phyloP scores from a whole-genome alignment of 2,329 filamentous ascomycete genomes.

The Scytalidium sp. region DNA sequence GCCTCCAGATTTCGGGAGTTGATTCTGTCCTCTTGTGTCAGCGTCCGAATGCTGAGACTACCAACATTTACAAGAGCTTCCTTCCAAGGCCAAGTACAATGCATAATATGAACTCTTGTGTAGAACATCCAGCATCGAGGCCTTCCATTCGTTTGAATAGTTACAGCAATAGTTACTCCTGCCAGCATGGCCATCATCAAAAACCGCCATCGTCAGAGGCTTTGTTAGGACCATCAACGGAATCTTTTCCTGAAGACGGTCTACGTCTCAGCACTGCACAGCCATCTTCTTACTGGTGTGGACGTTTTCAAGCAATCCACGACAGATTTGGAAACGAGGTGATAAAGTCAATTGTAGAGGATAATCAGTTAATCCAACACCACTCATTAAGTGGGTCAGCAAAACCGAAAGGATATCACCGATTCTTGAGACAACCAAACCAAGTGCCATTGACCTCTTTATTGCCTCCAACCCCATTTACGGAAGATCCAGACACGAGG shows the following conservation, averaged over 20 bases:
- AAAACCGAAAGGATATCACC: neutral
- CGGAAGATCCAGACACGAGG: constrained; percentile 38
- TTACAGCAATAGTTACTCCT: constrained; percentile 7
- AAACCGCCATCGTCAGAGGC: neutral
- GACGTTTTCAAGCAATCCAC: constrained; percentile 55
- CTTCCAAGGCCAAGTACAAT: constrained; percentile 45
- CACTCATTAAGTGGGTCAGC: neutral
- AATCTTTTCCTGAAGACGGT: constrained; percentile 9
- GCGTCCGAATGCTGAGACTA: neutral
- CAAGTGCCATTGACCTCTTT: neutral
- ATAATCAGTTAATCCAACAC: constrained; percentile 5
- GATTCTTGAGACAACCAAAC: neutral
- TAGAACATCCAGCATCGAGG: constrained; percentile 43
- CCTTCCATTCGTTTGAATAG: neutral
- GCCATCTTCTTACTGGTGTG: constrained; percentile 56
- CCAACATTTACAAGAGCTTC: neutral
- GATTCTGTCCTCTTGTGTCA: neutral
- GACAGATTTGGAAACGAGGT: constrained; percentile 50
- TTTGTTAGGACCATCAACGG: neutral
- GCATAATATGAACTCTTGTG: constrained; percentile 37
- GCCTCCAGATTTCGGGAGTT: neutral
- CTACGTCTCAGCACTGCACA: constrained; percentile 38
- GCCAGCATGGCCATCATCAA: constrained; percentile 5
- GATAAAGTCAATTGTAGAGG: constrained; percentile 19
- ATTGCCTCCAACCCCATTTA: neutral